Evolutionary conservation across 768 basidiomycete genomes (phyloP), one percentile per base, ranked within the genome.

Genomic region (Russula dissimulans): DNA sequence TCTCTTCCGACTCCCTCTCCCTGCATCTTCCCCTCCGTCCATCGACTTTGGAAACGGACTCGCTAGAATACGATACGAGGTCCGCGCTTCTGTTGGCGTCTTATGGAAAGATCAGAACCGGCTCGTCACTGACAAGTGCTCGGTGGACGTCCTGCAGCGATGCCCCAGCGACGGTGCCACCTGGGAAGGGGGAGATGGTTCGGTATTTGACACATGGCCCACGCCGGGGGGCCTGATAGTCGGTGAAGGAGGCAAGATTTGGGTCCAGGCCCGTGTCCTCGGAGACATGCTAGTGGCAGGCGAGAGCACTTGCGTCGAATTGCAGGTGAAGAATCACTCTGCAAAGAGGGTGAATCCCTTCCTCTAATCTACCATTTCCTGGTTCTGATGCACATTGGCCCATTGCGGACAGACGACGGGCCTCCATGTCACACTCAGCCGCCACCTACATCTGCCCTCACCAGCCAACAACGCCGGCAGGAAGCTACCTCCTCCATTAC

Each of bases 261-360:
- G 87, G 84, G 79, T 81, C 47, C 86, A 87, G 67, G 89, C 81
- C 1, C 80, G 74, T 56, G 69, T 93, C 17, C 72, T 87, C 26
- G 86, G 82, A 38, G 82, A 79, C 8, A 71, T 86, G 14, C 67
- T 85, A 17, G 76, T 89, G 8, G 81, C 85, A 34, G 90, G 90
- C 9, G 81, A 84, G 67, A 81, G 80, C 61, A 84, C 80, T 17
- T 87, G 84, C 68, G 76, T 92, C 45, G 86, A 90, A 67, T 71
- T 93, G 55, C 82, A 86, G 63, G 84, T 92, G 50, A 90, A 85
- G 76, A 93, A 93, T 67, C 86, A 90, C 69, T 87, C 89, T 1
- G 73, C 75, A 53, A 89, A 87, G 74, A 91, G 86, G 85, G 90
- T 88, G 49, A 60, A 71, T 67, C 44, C 12, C 39, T 32, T 26